Conservation (phyloP, 306 rosid genomes). For the Vicia faba region DNA sequence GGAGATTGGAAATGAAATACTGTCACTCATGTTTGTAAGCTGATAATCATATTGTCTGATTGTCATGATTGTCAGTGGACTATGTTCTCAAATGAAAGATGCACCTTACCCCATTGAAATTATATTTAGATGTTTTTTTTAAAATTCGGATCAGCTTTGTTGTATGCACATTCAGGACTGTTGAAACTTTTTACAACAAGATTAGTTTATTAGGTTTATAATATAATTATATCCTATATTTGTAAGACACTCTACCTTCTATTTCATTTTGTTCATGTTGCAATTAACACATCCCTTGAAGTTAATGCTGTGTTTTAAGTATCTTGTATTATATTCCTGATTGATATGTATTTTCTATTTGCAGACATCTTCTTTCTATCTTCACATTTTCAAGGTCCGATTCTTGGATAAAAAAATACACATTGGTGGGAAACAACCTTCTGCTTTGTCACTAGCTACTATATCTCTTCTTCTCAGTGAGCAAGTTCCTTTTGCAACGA, state of each 20-base stretch:
- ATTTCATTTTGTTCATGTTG: constrained; percentile 19
- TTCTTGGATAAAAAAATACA: constrained; percentile 71
- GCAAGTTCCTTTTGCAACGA: constrained; percentile 76
- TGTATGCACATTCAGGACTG: neutral
- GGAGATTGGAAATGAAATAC: constrained; percentile 8
- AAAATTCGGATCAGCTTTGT: constrained; percentile 13
- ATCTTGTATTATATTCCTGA: constrained; percentile 34
- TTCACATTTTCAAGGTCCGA: constrained; percentile 89
- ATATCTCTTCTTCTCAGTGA: constrained; percentile 76
- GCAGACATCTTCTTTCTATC: constrained; percentile 91
- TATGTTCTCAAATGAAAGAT: constrained; percentile 29
- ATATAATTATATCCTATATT: too few species aligned
- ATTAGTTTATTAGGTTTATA: too few species aligned
- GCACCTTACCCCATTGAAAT: constrained; percentile 3
- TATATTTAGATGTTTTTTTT: neutral
- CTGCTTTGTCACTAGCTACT: constrained; percentile 71
- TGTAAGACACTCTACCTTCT: too few species aligned
- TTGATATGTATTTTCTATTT: constrained; percentile 37
- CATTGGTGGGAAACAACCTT: constrained; percentile 91
- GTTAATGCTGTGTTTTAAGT: constrained; percentile 13
- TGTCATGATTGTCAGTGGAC: constrained; percentile 25
- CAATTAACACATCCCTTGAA: constrained; percentile 10
- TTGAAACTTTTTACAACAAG: too few species aligned
- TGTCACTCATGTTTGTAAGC: constrained; percentile 20
- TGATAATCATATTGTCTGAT: constrained; percentile 15